These are phyloP conservation scores for Macrolepiota albuminosa DNA, from an alignment of 768 basidiomycete species.

Conservation along the genomic window DNA sequence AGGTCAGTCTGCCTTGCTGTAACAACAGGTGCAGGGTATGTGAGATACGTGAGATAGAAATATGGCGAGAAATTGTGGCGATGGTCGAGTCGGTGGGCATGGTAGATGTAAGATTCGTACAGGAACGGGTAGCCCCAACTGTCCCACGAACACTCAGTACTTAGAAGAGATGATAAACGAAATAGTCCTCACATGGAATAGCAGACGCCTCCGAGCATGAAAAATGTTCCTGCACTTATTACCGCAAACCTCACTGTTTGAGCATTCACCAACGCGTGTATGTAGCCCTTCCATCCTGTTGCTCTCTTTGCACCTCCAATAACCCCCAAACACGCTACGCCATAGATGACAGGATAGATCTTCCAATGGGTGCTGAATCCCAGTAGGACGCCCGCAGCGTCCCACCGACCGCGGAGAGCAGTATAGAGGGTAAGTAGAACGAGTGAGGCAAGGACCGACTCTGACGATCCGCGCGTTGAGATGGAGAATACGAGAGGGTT, in stretches of 20 bases:
- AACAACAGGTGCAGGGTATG: constrained; percentile 47
- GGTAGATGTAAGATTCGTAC: constrained; percentile 90
- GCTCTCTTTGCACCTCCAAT: constrained; percentile 25
- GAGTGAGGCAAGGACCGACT: constrained; percentile 77
- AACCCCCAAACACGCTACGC: constrained; percentile 65
- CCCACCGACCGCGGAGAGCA: constrained; percentile 56
- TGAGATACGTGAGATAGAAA: constrained; percentile 92
- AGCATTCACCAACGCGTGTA: constrained; percentile 40
- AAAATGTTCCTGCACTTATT: constrained; percentile 69
- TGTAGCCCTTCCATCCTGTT: constrained; percentile 22
- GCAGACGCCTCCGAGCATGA: constrained; percentile 53
- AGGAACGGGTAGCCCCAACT: constrained; percentile 97
- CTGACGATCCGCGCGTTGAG: constrained; percentile 95
- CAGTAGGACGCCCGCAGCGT: constrained; percentile 62
- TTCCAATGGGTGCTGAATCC: constrained; percentile 94
- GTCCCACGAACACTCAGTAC: neutral
- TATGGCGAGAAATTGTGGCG: constrained; percentile 98
- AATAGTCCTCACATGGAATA: constrained; percentile 63
- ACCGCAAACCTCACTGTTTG: constrained; percentile 58
- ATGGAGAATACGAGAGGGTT: constrained; percentile 96
- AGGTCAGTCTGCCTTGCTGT: constrained; percentile 14
- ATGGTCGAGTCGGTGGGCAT: constrained; percentile 86
- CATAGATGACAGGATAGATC: constrained; percentile 93
- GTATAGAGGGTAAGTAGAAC: constrained; percentile 68
- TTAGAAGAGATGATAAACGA: constrained; percentile 1